A percentile compares a stretch with the other conserved stretches of the same genome.
Conservation (phyloP, 495 filamentous ascomycete species). For the Pyronema omphalodes region DNA sequence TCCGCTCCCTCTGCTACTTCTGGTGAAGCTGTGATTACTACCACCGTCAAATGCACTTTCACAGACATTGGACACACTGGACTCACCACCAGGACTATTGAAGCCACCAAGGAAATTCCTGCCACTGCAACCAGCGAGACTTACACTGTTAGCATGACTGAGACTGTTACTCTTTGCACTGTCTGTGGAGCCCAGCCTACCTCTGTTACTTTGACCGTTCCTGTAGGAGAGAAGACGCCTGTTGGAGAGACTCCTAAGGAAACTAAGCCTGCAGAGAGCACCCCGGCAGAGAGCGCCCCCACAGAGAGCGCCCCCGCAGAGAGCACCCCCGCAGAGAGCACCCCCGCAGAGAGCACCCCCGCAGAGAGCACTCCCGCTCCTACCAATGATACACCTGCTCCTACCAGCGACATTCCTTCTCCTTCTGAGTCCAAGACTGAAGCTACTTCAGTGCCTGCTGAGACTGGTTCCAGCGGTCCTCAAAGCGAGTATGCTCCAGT, state of each 20-base stretch:
- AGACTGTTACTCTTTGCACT: constrained; percentile 2
- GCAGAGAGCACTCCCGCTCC: background rate
- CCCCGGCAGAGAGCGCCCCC: background rate
- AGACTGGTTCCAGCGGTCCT: background rate
- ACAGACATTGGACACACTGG: background rate
- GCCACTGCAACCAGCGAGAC: background rate
- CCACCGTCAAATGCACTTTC: background rate
- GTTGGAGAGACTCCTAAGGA: background rate
- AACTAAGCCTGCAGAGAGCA: background rate
- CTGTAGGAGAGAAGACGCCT: background rate
- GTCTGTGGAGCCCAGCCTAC: background rate
- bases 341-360: background rate
- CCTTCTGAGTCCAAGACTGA: background rate
- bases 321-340: background rate
- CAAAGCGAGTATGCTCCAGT: background rate
- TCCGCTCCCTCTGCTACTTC: background rate
- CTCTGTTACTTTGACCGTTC: background rate
- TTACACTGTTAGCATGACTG: background rate
- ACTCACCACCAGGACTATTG: background rate
- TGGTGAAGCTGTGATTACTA: background rate
- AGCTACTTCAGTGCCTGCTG: background rate
- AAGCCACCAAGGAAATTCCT: constrained; percentile 1
- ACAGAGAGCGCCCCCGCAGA: background rate
- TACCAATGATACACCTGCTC: background rate
- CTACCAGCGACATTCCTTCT: background rate